These are phyloP conservation scores for Pisolithus marmoratus DNA, from an alignment of 768 basidiomycete species.

Conservation along the genomic window DNA sequence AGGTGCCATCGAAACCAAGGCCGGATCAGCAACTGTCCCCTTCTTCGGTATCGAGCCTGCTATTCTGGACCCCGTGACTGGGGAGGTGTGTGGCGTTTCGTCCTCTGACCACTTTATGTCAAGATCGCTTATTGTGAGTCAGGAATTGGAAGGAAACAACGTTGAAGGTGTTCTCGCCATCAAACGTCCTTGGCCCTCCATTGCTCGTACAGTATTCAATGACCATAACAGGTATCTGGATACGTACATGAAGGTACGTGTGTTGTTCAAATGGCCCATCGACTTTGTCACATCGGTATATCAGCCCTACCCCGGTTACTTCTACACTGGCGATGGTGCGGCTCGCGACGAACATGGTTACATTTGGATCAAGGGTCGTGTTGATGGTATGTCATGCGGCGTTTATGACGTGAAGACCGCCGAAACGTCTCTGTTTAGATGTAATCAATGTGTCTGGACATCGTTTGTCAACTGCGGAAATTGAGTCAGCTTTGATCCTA, in stretches of 20 bases:
- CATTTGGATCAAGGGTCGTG: conserved; percentile 97
- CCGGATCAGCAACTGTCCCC: conserved; percentile 93
- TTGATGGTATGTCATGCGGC: conserved; percentile 63
- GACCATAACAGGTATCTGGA: conserved; percentile 87
- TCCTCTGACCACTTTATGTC: neutral
- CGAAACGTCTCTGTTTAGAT: conserved; percentile 41
- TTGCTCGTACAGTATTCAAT: conserved; percentile 86
- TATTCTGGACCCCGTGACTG: conserved; percentile 77
- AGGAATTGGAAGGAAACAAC: conserved; percentile 66
- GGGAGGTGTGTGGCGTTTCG: conserved; percentile 39
- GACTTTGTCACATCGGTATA: conserved; percentile 32
- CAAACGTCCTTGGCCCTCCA: conserved; percentile 88
- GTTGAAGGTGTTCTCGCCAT: conserved; percentile 91
- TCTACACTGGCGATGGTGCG: conserved; percentile 96
- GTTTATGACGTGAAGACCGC: conserved; percentile 1
- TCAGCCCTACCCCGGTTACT: conserved; percentile 80
- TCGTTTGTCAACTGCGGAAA: conserved; percentile 94
- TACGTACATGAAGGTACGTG: conserved; percentile 61
- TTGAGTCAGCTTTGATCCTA: conserved; percentile 92
- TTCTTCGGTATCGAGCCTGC: conserved; percentile 94
- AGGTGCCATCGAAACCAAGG: conserved; percentile 92
- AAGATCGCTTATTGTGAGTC: neutral
- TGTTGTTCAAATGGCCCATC: conserved; percentile 27
- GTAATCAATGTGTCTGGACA: conserved; percentile 99
- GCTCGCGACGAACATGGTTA: conserved; percentile 92